Percentiles rank a stretch among this genome's conserved stretches.
Conservation (phyloP, 768 basidiomycete species). For the Mycena indigotica region DNA sequence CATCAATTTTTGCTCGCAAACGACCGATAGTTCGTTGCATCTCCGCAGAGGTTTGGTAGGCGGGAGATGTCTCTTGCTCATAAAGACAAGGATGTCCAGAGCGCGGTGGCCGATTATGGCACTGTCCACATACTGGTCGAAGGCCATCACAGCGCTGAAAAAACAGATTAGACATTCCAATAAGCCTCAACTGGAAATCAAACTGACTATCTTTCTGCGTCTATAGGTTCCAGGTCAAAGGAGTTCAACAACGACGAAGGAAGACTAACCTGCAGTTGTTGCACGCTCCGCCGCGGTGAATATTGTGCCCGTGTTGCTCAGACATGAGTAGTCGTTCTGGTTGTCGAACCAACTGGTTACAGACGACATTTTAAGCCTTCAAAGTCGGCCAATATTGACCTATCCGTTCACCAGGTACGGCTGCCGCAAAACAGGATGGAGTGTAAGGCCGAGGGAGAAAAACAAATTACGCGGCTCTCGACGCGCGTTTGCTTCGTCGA, state of each 20-base stretch:
- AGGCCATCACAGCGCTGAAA: slow-evolving; percentile 8
- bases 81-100: slow-evolving; percentile 3
- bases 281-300: slow-evolving; percentile 4
- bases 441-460: neutral
- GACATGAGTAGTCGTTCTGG: neutral
- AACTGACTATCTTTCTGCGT: slow-evolving; percentile 8
- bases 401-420: neutral
- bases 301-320: neutral
- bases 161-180: neutral
- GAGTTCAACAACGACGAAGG: neutral
- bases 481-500: neutral
- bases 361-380: neutral
- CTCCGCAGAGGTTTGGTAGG: neutral
- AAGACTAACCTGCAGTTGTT: slow-evolving; percentile 8
- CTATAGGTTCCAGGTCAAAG: neutral
- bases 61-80: neutral
- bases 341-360: neutral
- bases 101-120: slow-evolving; percentile 1
- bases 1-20: neutral
- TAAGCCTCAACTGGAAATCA: too few species aligned
- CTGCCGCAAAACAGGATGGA: neutral
- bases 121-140: slow-evolving; percentile 6
- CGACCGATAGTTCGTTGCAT: slow-evolving; percentile 4
- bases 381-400: neutral
- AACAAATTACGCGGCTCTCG: neutral